phyloP scores from a whole-genome alignment of 768 basidiomycete genomes.

The Thelephora ganbajun region DNA sequence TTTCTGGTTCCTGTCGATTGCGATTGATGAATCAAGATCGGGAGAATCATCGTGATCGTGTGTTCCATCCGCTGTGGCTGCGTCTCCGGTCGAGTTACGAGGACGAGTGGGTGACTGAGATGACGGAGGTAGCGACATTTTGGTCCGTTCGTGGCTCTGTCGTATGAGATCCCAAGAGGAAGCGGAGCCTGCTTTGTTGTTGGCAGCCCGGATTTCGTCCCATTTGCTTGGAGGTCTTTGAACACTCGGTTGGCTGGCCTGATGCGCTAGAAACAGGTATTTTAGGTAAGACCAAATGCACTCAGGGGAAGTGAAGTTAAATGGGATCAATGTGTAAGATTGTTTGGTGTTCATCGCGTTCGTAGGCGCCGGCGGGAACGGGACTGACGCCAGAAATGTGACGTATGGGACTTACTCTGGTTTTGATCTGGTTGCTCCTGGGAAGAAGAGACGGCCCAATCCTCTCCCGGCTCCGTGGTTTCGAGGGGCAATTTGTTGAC shows the following conservation, averaged over 20 bases:
- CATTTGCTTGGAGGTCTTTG: conserved; percentile 27
- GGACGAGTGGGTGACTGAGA: conserved; percentile 2
- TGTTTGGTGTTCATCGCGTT: conserved; percentile 1
- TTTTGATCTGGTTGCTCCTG: neutral
- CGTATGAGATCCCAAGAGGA: conserved; percentile 63
- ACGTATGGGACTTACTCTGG: neutral
- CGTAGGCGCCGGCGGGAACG: conserved; percentile 2
- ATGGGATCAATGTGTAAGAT: no score
- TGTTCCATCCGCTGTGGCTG: conserved; percentile 8
- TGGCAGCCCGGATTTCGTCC: conserved; percentile 53
- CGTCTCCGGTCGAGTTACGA: conserved; percentile 7
- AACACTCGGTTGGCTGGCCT: neutral
- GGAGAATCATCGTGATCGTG: no score
- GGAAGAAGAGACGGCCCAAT: neutral
- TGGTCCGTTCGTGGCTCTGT: conserved; percentile 36
- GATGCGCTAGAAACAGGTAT: neutral
- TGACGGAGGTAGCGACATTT: conserved; percentile 6
- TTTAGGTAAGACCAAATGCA: neutral
- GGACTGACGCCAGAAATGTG: neutral
- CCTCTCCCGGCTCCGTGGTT: neutral
- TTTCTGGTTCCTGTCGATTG: neutral
- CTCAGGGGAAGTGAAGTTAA: neutral
- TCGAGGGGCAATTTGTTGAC: neutral
- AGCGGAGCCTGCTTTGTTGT: conserved; percentile 23
- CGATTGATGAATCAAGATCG: no score